Base-by-base conservation (phyloP, 2,329 filamentous ascomycete genomes). In the Neocatenulostroma microsporum region DNA sequence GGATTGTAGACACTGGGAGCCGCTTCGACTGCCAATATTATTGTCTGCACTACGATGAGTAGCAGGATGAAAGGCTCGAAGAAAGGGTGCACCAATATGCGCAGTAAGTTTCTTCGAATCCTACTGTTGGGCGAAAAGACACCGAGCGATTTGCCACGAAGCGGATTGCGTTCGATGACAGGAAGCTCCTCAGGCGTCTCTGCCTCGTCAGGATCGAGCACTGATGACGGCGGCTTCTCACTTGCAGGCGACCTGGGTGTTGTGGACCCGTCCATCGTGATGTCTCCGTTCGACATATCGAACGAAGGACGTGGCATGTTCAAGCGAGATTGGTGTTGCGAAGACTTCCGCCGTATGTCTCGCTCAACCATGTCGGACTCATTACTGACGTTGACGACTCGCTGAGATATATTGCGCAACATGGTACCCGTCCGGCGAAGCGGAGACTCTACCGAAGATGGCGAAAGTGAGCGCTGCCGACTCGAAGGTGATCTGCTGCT, bases 351-450 rank as follows among this genome's bases (percentile, higher is more conserved):
- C 27, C 76, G 72, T 17, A 79, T 71, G 34, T 76, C 78, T 44
- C 82, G 78, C 57, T 94, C 86, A 12, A 88, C 70, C 14, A 84
- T 67, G 50, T 95, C 85, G 4, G 81, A 82, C 54, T 96, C 91
- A 56, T 94, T 94, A 62, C 87, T 94, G 51, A 98, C 76, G 56
- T 96, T 96, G 55, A 98, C 91, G 38, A 98, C 88, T 67, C 91
- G 85, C 65, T 95, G 88, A 21, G 93, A 96, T 78, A 98, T 94
- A 48, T 78, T 78, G 46, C 69, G 61, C 55, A 73, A 56, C 54
- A 74, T 67, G 41, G 67, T 70, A 17, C 67, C 63, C 25, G 68
- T 70, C 38, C 70, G 58, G 30, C 62, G 58, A 30, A 74, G 56
- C 15, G 69, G 64, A 25, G 68, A 70, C 24, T 63, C 63, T 12